Percentiles rank a stretch among this genome's conserved stretches.
Conservation (phyloP, 805 yeast genomes). For the Scheffersomyces ergatensis region DNA sequence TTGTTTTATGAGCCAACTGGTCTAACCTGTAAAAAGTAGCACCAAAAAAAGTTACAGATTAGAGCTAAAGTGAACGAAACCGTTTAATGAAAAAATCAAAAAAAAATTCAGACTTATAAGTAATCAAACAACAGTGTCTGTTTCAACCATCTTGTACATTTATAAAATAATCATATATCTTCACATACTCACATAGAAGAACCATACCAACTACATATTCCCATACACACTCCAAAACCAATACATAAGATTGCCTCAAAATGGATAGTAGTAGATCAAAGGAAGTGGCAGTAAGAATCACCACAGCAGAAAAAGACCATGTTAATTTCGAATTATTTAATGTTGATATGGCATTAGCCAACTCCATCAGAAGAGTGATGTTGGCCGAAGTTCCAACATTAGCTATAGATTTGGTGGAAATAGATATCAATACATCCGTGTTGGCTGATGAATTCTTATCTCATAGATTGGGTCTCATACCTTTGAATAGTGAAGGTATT, state of each 20-base stretch:
- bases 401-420: conserved; percentile 94
- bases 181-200: too few species aligned
- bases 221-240: not conserved
- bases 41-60: too few species aligned
- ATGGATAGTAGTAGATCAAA: conserved; percentile 25
- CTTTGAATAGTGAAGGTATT: conserved; percentile 79
- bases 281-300: conserved; percentile 83
- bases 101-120: too few species aligned
- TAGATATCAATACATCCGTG: conserved; percentile 89
- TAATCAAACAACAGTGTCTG: too few species aligned
- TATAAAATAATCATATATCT: too few species aligned
- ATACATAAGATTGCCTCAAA: not conserved
- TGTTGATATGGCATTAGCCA: conserved; percentile 87
- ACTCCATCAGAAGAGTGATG: conserved; percentile 88
- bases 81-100: too few species aligned
- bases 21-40: too few species aligned
- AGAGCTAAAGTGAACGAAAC: too few species aligned
- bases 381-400: conserved; percentile 95
- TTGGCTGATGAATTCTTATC: conserved; percentile 95
- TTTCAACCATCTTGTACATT: too few species aligned
- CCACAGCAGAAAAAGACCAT: conserved; percentile 79
- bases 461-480: conserved; percentile 90
- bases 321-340: conserved; percentile 88
- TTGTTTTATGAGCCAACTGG: too few species aligned
- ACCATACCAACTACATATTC: not conserved